Evolutionary conservation across 2,329 filamentous ascomycete genomes (phyloP), one percentile per base, ranked within the genome.

Genomic region (Decorospora gaudefroyi): DNA sequence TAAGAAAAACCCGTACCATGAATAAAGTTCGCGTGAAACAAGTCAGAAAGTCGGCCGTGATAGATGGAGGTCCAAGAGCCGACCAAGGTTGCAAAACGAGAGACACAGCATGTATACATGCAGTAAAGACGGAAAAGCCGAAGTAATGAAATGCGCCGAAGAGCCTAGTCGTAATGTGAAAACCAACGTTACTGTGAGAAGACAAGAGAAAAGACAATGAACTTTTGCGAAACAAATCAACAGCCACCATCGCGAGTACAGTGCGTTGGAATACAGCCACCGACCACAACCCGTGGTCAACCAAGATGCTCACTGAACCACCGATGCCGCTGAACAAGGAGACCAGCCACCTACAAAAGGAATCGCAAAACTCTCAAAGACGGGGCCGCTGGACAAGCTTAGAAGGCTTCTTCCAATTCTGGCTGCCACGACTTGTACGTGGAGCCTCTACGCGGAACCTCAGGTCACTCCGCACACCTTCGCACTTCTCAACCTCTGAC

Each of bases 391-490:
- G 21, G 21, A 6, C 10, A 23, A 23, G 6, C 21, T 23, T 6
- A 23, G 21, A 23, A 23, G 21, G 21, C 6, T 23, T 10, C 21
- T 23, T 6, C 21, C 21, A 23, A 23, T 23, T 10, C 10, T 23
- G 21, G 21, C 21, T 10, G 21, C 21, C 21, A 23, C 21, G 21
- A 10, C 21, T 6, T 10, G 21, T 10, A 23, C 21, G 10, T 10
- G 21, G 10, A 6, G 6, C 21, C 10, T 6, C 21, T 23, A 23
- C 21, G 21, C 21, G 21, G 21, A 10, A 6, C 6, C 10, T 29
- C 18, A 36, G 40, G 22, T 42, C 27, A 34, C 29, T 23, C 6
- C 10, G 6, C 21, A 23, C n/a, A n/a, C n/a, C n/a, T n/a, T n/a
- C n/a, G n/a, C n/a, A n/a, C n/a, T n/a, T n/a, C n/a, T n/a, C n/a